phyloP scores from a whole-genome alignment of 2,329 filamentous ascomycete species.

The Dothideomycetidae sp. region DNA sequence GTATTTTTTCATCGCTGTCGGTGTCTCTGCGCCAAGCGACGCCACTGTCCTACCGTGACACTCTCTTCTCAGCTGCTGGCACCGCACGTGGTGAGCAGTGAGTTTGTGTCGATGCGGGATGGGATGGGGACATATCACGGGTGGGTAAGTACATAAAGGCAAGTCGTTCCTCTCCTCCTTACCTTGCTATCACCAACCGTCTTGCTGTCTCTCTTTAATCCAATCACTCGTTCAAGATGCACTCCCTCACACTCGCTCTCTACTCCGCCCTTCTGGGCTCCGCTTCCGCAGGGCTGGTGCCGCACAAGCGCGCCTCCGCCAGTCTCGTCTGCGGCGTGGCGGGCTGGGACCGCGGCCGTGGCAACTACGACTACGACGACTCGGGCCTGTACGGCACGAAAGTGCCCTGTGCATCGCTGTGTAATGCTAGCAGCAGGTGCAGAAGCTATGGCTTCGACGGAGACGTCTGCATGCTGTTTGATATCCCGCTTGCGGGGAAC shows the following conservation, averaged over 20 bases:
- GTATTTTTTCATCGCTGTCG: neutral
- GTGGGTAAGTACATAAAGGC: no score
- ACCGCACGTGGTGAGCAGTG: neutral
- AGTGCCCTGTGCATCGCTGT: slow-evolving; percentile 3
- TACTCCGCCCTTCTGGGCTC: no score
- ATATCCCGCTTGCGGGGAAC: slow-evolving; percentile 4
- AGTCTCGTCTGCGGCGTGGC: slow-evolving; percentile 4
- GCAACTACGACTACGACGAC: slow-evolving; percentile 7
- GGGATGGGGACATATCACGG: no score
- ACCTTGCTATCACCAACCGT: no score
- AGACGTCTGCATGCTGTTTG: slow-evolving; percentile 7
- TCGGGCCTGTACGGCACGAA: slow-evolving; percentile 2
- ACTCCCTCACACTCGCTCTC: no score
- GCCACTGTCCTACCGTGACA: neutral
- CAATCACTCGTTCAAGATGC: no score
- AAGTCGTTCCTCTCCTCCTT: neutral
- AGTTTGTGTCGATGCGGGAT: no score
- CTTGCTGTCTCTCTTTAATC: no score
- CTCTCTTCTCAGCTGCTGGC: neutral
- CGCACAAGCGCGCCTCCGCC: slow-evolving; percentile 5
- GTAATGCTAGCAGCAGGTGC: slow-evolving; percentile 1
- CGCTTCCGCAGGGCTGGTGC: neutral
- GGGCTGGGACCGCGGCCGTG: slow-evolving; percentile 6
- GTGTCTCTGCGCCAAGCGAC: neutral
- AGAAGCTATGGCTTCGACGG: slow-evolving; percentile 6